These are phyloP conservation scores for Gossypium herbaceum DNA, from an alignment of 345 rosid genomes.

Conservation along the genomic window DNA sequence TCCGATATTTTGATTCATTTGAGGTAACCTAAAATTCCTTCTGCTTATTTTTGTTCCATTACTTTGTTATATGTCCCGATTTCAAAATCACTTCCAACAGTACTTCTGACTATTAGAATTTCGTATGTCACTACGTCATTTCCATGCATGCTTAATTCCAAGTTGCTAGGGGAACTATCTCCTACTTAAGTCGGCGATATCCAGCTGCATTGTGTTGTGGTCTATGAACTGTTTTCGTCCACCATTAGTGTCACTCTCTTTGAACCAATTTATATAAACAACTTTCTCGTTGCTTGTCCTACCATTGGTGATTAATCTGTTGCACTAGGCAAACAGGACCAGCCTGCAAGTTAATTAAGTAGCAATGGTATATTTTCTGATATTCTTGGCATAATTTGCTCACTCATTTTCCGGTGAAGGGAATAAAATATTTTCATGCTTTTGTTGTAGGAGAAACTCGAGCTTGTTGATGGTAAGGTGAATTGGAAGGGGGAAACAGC, in stretches of 20 bases:
- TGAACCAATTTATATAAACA: neutral
- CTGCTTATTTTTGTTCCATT: neutral
- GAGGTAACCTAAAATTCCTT: neutral
- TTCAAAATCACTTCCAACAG: constrained; percentile 17
- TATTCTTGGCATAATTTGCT: neutral
- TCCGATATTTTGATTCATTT: neutral
- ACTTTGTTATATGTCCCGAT: constrained; percentile 4
- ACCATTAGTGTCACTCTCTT: neutral
- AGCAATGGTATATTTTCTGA: neutral
- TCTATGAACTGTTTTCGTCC: neutral
- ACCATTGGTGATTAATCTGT: neutral
- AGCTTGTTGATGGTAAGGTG: constrained; percentile 45
- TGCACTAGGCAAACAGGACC: neutral
- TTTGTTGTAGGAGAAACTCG: constrained; percentile 37
- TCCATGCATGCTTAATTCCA: neutral
- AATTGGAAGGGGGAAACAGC: constrained; percentile 58
- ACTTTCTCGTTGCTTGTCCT: neutral
- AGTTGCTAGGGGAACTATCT: neutral
- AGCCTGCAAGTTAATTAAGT: neutral
- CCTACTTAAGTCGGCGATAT: neutral
- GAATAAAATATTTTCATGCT: neutral
- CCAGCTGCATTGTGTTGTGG: neutral
- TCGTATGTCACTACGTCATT: neutral
- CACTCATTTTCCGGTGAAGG: neutral
- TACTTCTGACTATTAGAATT: constrained; percentile 14